Evolutionary conservation across 2,329 filamentous ascomycete genomes (phyloP).

Genomic region (Aureobasidium mangrovei): DNA sequence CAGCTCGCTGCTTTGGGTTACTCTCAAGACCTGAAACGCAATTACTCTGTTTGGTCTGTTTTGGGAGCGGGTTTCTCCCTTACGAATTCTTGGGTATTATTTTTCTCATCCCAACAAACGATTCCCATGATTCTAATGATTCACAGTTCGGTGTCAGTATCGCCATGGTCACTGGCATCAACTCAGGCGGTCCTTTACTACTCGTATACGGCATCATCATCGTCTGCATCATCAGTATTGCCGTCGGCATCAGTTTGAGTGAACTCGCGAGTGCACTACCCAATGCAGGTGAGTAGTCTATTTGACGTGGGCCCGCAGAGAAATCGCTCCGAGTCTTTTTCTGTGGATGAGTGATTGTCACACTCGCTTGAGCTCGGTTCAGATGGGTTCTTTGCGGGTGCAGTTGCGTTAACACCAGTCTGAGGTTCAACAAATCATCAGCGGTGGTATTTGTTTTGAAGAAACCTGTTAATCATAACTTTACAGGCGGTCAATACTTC

Average conservation of each 20-base stretch:
- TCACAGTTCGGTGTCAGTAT: conserved; percentile 38
- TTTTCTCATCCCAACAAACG: not conserved
- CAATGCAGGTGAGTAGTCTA: conserved; percentile 29
- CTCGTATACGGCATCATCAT: conserved; percentile 44
- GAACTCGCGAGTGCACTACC: conserved; percentile 43
- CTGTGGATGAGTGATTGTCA: too few species aligned
- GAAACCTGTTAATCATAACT: too few species aligned
- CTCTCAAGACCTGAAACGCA: conserved; percentile 39
- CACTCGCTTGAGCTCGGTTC: too few species aligned
- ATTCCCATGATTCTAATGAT: not conserved
- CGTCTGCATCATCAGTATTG: conserved; percentile 37
- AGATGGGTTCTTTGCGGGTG: too few species aligned
- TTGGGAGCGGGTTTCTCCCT: conserved; percentile 44
- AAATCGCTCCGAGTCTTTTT: too few species aligned
- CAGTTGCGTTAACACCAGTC: too few species aligned
- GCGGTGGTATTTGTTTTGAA: too few species aligned
- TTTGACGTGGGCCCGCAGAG: too few species aligned
- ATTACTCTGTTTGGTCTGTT: conserved; percentile 42
- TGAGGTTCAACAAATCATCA: too few species aligned
- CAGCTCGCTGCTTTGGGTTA: conserved; percentile 43
- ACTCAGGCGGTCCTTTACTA: conserved; percentile 40
- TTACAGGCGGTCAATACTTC: conserved; percentile 41
- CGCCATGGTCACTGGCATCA: conserved; percentile 42
- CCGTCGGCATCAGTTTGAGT: conserved; percentile 38
- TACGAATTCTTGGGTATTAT: conserved; percentile 43